Base-by-base conservation (phyloP, 2,329 filamentous ascomycete genomes). In the Aspergillus hortae region DNA sequence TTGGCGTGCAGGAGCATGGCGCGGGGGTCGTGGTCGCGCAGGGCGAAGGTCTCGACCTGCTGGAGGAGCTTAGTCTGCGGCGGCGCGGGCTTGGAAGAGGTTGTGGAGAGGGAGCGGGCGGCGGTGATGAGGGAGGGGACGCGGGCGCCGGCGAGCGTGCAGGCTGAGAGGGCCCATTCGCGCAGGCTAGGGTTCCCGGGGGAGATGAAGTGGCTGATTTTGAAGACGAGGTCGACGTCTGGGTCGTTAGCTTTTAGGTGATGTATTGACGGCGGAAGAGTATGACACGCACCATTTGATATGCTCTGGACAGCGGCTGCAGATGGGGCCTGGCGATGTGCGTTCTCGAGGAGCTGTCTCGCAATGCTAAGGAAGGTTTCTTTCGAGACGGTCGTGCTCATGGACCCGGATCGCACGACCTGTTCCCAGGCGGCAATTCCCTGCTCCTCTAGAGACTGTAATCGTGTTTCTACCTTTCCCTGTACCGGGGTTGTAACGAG, bases 1-100 rank as follows among this genome's bases (percentile, higher is more conserved):
- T 63, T 59, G 6, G 65, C 67, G 11, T 67, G 63, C 6, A 69
- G 25, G 10, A 64, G 41, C 42, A 70, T 61, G 1, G 67, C 67
- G 4, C 60, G 54, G 0, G 67, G 67, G 35, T 64, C 63, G 6
- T 55, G 57, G 15, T 61, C 48, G 5, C 59, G 48, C 1, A 53
- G 35, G 11, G 68, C 65, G 5, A 67, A 48, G 4, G 53, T 43
- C 32, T 67, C 59, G 14, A 70, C 41, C 11, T 50, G 42, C 1
- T 56, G 46, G 3, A 65, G 56, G 33, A 57, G 47, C 4, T 49
- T 23, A 17, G 44, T 56, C 53, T n/a, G 46, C 17, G 45, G 12
- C 11, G 19, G 10, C 19, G 14, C 35, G 7, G 32, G 12, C 14
- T n/a, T 19, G 19, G 23, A 4, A 44, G 48, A 38, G 30, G 36